Conservation (phyloP, 2,329 filamentous ascomycete genomes). For the Claviceps quebecensis region DNA sequence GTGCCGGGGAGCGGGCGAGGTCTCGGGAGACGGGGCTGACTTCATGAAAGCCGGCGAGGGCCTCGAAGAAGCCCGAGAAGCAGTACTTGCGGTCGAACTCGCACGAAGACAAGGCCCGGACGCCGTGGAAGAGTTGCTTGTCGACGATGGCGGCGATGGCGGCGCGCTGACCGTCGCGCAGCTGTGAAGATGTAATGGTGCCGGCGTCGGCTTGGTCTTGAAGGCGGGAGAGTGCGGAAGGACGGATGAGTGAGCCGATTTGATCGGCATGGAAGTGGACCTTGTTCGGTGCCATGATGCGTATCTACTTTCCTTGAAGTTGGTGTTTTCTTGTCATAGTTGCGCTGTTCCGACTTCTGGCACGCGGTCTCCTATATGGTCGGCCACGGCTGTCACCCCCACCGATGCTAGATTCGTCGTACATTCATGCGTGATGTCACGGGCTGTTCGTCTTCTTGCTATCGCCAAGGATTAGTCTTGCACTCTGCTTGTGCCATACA, state of each 20-base stretch:
- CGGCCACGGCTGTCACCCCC: neutral
- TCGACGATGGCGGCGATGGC: constrained; percentile 52
- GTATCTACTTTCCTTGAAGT: too few species aligned
- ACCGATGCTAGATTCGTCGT: neutral
- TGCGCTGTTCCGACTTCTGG: neutral
- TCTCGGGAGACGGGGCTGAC: constrained; percentile 26
- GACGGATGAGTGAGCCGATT: constrained; percentile 56
- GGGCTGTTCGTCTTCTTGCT: neutral
- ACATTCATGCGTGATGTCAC: neutral
- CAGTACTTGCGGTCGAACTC: constrained; percentile 47
- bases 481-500: neutral
- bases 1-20: constrained; percentile 22
- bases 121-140: constrained; percentile 47
- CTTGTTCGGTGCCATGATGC: neutral
- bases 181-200: constrained; percentile 26
- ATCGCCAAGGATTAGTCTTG: neutral
- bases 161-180: constrained; percentile 42
- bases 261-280: constrained; percentile 59
- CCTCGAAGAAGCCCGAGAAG: constrained; percentile 35
- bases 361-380: neutral
- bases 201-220: constrained; percentile 32
- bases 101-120: constrained; percentile 52
- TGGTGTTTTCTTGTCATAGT: neutral
- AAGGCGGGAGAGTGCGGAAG: constrained; percentile 44
- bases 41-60: constrained; percentile 25